A percentile compares a stretch with the other conserved stretches of the same genome.
These are phyloP conservation scores for Crithidia sp. DNA, from an alignment of 208 protist species.

Conservation along the genomic window DNA sequence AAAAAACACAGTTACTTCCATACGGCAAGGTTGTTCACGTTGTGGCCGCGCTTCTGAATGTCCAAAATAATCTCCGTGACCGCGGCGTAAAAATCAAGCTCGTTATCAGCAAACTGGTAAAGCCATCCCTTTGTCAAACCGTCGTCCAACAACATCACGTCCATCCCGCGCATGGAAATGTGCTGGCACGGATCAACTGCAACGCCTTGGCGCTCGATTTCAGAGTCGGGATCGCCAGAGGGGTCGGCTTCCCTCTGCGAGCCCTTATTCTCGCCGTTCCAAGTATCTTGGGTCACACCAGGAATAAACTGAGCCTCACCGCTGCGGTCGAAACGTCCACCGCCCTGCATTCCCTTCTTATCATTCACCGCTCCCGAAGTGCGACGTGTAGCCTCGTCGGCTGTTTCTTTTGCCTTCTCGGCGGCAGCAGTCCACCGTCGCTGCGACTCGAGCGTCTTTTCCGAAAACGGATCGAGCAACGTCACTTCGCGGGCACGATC, in stretches of 20 bases:
- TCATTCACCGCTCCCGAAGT: conserved; percentile 2
- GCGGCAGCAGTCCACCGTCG: conserved; percentile 43
- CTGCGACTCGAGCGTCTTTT: conserved; percentile 56
- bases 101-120: conserved; percentile 51
- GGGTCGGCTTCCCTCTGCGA: conserved; percentile 12
- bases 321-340: conserved; percentile 42
- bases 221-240: conserved; percentile 29
- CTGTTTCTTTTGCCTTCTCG: conserved; percentile 42
- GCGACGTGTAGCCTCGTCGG: conserved; percentile 28
- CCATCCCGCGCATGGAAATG: conserved; percentile 81
- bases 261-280: conserved; percentile 13
- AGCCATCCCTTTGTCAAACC: conserved; percentile 76
- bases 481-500: conserved; percentile 70
- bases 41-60: conserved; percentile 74
- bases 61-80: conserved; percentile 66
- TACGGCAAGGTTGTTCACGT: conserved; percentile 69
- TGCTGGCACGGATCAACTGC: conserved; percentile 66
- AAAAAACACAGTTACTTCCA: conserved; percentile 19
- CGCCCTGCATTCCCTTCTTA: conserved; percentile 6
- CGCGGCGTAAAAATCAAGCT: conserved; percentile 71
- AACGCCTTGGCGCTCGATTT: conserved; percentile 33
- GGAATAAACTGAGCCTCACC: conserved; percentile 82
- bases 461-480: conserved; percentile 83
- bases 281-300: conserved; percentile 17
- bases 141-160: conserved; percentile 88